phyloP scores from a whole-genome alignment of 73 alveolate species.

The Tetrahymena malaccensis region DNA sequence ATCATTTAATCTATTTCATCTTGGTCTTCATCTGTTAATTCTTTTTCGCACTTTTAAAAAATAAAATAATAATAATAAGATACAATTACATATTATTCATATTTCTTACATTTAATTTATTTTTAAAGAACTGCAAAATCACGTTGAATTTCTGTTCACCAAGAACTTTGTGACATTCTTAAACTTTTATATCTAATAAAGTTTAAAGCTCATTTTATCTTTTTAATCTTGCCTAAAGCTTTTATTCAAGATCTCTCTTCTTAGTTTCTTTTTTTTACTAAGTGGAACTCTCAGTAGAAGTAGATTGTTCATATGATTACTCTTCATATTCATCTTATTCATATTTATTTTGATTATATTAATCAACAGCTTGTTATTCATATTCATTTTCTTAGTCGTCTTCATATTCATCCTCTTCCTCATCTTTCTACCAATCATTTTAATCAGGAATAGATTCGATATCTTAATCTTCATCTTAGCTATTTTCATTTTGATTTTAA shows the following conservation, averaged over 20 bases:
- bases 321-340: not conserved
- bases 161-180: slow-evolving; percentile 16
- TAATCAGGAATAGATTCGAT: not conserved
- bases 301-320: not conserved
- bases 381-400: not conserved
- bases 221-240: not conserved
- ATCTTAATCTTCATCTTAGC: not conserved
- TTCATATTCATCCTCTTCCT: not conserved
- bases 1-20: slow-evolving; percentile 32
- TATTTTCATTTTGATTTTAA: not conserved
- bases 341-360: not conserved
- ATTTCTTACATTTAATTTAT: slow-evolving; percentile 14
- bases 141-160: slow-evolving; percentile 17
- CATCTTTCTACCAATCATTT: slow-evolving; percentile 5
- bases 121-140: slow-evolving; percentile 11
- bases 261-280: not conserved
- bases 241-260: not conserved
- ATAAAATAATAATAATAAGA: not conserved
- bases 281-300: not conserved
- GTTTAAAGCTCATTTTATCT: slow-evolving; percentile 20
- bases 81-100: no score
- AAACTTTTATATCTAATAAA: not conserved
- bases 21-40: slow-evolving; percentile 25
- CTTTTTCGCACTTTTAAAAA: slow-evolving; percentile 1
- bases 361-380: not conserved